Evolutionary conservation across 768 basidiomycete genomes (phyloP), one percentile per base, ranked within the genome.

Genomic region (Lactarius vividus): DNA sequence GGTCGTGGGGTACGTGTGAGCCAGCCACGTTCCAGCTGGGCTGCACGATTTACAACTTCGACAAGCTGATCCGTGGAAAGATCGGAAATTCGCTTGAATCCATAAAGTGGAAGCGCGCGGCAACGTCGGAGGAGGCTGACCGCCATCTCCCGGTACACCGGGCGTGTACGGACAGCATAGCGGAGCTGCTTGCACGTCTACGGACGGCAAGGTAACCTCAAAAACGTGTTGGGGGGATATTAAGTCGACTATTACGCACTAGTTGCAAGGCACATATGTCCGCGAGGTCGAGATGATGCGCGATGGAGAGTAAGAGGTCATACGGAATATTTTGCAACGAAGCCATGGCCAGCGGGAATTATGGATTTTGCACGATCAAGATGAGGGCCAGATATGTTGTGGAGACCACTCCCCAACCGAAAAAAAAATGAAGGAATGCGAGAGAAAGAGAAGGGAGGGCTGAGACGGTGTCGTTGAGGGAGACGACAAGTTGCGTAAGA

Each of bases 291-390:
- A 90, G 81, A 75, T 85, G 83, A 52, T 80, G 81, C 5, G 86
- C 83, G 73, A 91, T 83, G 77, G 87, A 86, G 63, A 90, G 81
- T 53, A 91, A 73, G 23, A 90, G 78, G 77, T 91, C 89, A 74
- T 89, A 89, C 0, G 88, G 88, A 23, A 91, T 78, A 5, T 77
- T 79, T 66, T 75, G 73, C 59, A 82, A 72, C 15, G 76, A 75
- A 20, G 66, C 28, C 66, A 67, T 67, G 31, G 20, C 11, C 10
- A 26, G 23, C 26, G 20, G 16, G 37, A 23, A 42, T 57, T 57
- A 42, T 35, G 9, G 13, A 49, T 16, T 20, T 26, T 4, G 60
- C 37, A 56, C 39, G 29, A 40, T 62, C 33, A 61, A 31, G 49
- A 53, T 40, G 13, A 7, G 33, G 31, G 13, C 13, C 18, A 15